These are phyloP conservation scores for Podospora pseudoanserina DNA, from an alignment of 495 filamentous ascomycete species.

Conservation along the genomic window DNA sequence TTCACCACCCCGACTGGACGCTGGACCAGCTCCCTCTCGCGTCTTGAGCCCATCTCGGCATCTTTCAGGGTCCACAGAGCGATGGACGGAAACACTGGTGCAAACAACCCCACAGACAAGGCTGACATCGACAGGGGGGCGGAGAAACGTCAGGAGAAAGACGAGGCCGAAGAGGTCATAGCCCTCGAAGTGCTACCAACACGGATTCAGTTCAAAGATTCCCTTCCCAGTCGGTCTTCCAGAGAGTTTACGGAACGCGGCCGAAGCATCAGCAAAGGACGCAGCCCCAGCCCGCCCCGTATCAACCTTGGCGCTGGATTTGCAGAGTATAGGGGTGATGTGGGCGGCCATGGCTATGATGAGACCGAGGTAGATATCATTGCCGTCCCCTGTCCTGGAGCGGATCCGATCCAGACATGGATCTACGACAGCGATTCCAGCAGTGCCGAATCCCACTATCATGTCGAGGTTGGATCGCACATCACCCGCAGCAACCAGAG, in stretches of 20 bases:
- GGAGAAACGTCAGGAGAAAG: not conserved
- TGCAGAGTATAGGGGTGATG: constrained; percentile 40
- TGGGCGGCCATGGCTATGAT: constrained; percentile 41
- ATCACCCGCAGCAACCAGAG: constrained; percentile 4
- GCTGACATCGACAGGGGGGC: constrained; percentile 3
- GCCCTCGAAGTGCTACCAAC: not conserved
- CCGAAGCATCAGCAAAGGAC: not conserved
- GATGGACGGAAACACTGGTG: constrained; percentile 15
- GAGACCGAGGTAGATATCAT: constrained; percentile 47
- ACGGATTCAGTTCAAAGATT: constrained; percentile 12
- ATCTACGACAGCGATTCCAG: constrained; percentile 36
- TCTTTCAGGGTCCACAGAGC: not conserved
- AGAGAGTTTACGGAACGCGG: not conserved
- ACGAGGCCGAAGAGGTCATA: not conserved
- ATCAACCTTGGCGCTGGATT: constrained; percentile 33
- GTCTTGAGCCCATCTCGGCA: not conserved
- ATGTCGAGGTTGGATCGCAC: constrained; percentile 18
- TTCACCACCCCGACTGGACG: not conserved
- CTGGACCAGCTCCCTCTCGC: not conserved
- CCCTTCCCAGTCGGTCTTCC: not conserved
- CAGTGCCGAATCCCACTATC: constrained; percentile 30
- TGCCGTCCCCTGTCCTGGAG: constrained; percentile 45
- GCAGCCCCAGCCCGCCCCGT: not conserved
- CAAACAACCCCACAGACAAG: constrained; percentile 11
- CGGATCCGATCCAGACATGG: constrained; percentile 45